These are phyloP conservation scores for Penicillium parvum DNA, from an alignment of 495 filamentous ascomycete genomes.

Conservation along the genomic window DNA sequence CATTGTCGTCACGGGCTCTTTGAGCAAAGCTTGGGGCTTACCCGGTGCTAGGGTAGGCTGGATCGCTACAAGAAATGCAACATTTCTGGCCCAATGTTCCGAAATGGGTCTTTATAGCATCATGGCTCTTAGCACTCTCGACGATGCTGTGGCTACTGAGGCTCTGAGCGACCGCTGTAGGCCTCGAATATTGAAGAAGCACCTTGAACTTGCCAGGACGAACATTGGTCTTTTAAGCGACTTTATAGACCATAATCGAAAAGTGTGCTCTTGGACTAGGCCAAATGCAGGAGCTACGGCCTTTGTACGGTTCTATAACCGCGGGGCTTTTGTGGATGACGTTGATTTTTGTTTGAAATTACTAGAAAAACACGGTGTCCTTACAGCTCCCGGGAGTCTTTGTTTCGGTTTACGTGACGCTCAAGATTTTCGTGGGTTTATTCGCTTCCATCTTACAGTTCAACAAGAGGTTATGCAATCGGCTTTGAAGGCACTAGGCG, in stretches of 20 bases:
- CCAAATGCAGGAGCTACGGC: slow-evolving; percentile 8
- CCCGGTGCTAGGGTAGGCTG: slow-evolving; percentile 11
- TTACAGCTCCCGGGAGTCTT: slow-evolving; percentile 12
- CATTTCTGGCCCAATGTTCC: not conserved
- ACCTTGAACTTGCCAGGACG: not conserved
- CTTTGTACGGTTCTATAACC: slow-evolving; percentile 1
- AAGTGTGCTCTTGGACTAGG: slow-evolving; percentile 4
- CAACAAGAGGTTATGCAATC: slow-evolving; percentile 2
- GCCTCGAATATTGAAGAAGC: slow-evolving; percentile 6
- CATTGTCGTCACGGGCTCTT: slow-evolving; percentile 13
- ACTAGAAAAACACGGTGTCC: slow-evolving; percentile 6
- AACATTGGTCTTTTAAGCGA: slow-evolving; percentile 4
- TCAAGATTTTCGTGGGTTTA: slow-evolving; percentile 11
- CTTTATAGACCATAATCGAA: not conserved
- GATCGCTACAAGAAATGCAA: slow-evolving; percentile 5
- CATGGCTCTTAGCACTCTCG: slow-evolving; percentile 4
- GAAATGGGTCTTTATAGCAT: slow-evolving; percentile 6
- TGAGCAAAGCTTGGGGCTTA: slow-evolving; percentile 18
- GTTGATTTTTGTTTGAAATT: slow-evolving; percentile 10
- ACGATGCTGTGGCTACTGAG: slow-evolving; percentile 5
- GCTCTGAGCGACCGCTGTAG: slow-evolving; percentile 8
- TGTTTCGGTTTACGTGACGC: slow-evolving; percentile 7
- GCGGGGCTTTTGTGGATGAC: slow-evolving; percentile 7
- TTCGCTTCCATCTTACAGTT: slow-evolving; percentile 11
- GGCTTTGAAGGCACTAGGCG: slow-evolving; percentile 4